Evolutionary conservation across 139 green algal species (phyloP).

Genomic region (Tetradesmus lagerheimii): DNA sequence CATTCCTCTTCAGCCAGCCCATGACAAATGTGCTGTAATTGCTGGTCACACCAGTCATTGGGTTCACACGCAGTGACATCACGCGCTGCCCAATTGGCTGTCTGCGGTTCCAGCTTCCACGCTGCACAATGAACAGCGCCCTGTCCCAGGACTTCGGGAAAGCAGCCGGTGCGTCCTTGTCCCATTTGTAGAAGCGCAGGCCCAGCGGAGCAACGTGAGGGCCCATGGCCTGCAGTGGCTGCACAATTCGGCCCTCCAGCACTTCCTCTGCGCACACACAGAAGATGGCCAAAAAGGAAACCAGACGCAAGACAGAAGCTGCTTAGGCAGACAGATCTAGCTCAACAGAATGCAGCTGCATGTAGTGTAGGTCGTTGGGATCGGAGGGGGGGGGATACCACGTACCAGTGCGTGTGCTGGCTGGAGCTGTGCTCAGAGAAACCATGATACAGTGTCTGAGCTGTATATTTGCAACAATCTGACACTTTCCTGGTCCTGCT

Average conservation of each 20-base stretch:
- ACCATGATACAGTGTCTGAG: no score
- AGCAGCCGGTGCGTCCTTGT: not conserved
- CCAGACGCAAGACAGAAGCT: no score
- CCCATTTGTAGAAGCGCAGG: slow-evolving; percentile 33
- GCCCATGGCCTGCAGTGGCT: not conserved
- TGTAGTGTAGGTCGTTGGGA: no score
- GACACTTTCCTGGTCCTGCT: no score
- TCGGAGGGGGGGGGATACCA: no score
- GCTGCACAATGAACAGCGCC: slow-evolving; percentile 19
- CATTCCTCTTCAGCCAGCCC: slow-evolving; percentile 8
- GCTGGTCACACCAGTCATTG: not conserved
- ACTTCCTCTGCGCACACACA: not conserved
- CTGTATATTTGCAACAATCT: not conserved
- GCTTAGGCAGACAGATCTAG: no score
- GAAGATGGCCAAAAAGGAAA: no score
- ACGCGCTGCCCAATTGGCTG: slow-evolving; percentile 7
- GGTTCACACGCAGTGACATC: not conserved
- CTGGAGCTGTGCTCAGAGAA: not conserved
- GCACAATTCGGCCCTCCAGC: not conserved
- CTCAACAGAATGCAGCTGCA: no score
- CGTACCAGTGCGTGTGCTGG: not conserved
- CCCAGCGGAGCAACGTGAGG: slow-evolving; percentile 33
- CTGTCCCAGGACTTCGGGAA: slow-evolving; percentile 16
- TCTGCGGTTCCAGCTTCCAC: slow-evolving; percentile 18
- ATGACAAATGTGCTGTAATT: not conserved